These are phyloP conservation scores for Anthostomella pinea DNA, from an alignment of 2,329 filamentous ascomycete species.

Conservation along the genomic window DNA sequence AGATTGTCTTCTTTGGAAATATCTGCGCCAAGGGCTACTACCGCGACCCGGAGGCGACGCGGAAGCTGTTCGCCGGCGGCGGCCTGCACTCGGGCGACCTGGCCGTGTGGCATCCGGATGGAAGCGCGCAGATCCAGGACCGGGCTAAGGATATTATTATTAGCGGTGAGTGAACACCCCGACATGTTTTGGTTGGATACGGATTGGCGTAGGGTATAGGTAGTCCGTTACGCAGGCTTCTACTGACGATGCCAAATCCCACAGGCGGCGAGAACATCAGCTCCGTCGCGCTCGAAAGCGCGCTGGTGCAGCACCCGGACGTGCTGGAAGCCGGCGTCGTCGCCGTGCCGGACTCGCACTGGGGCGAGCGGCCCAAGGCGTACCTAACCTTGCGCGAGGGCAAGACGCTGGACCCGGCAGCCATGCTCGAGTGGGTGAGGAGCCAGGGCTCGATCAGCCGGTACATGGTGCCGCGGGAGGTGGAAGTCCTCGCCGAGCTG, in stretches of 20 bases:
- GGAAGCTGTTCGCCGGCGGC: conserved; percentile 82
- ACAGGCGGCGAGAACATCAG: conserved; percentile 94
- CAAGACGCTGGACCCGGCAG: conserved; percentile 57
- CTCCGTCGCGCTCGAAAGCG: conserved; percentile 84
- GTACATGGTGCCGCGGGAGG: conserved; percentile 79
- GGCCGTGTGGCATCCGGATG: conserved; percentile 89
- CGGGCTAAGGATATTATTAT: conserved; percentile 98
- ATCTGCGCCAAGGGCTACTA: conserved; percentile 91
- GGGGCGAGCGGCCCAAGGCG: conserved; percentile 95
- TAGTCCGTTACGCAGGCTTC: no score
- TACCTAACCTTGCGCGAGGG: conserved; percentile 78
- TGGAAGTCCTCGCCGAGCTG: conserved; percentile 79
- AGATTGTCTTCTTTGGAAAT: conserved; percentile 86
- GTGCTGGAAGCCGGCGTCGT: conserved; percentile 92
- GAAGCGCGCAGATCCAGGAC: conserved; percentile 87
- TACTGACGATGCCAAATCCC: no score
- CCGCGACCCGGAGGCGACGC: conserved; percentile 82
- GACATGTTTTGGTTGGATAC: no score
- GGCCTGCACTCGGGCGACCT: conserved; percentile 87
- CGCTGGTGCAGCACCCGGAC: conserved; percentile 83
- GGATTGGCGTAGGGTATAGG: no score
- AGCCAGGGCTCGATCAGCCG: conserved; percentile 75
- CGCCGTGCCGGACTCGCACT: conserved; percentile 81
- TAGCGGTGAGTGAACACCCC: conserved; percentile 73
- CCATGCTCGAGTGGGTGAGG: conserved; percentile 84